These are phyloP conservation scores for Pleurotus giganteus DNA, from an alignment of 768 basidiomycete species.

Conservation along the genomic window DNA sequence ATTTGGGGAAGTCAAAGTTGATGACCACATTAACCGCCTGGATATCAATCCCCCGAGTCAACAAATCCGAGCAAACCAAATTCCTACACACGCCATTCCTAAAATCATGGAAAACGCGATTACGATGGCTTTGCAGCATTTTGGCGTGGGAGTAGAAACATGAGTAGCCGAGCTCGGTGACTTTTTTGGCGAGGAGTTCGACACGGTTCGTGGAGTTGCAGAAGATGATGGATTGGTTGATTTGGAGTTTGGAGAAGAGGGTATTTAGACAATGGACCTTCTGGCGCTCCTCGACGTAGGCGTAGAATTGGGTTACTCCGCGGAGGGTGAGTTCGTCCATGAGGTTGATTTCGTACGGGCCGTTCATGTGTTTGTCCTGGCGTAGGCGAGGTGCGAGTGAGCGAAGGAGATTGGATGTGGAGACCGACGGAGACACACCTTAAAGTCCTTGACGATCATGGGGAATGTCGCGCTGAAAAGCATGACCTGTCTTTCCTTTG, in stretches of 20 bases:
- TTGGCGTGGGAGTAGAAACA: conserved; percentile 99
- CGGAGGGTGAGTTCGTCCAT: conserved; percentile 99
- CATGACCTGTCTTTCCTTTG: conserved; percentile 91
- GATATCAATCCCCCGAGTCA: conserved; percentile 99
- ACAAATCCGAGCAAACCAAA: conserved; percentile 95
- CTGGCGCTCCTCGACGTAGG: conserved; percentile 98
- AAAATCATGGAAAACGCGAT: conserved; percentile 99
- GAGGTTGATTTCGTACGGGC: conserved; percentile 97
- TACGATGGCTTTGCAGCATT: conserved; percentile 98
- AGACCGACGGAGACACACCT: conserved; percentile 45
- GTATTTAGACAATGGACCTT: conserved; percentile 99
- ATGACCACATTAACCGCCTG: conserved; percentile 99
- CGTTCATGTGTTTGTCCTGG: conserved; percentile 94
- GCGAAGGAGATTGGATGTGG: conserved; percentile 11
- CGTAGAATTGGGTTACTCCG: conserved; percentile 99
- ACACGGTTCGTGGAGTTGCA: conserved; percentile 99
- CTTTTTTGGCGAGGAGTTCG: conserved; percentile 98
- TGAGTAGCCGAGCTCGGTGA: conserved; percentile 98
- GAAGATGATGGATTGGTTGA: conserved; percentile 99
- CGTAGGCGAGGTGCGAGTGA: conserved; percentile 8
- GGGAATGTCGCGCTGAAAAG: conserved; percentile 99
- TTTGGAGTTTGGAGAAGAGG: conserved; percentile 75
- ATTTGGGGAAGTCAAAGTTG: conserved; percentile 99
- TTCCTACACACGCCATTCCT: conserved; percentile 97
- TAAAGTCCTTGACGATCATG: conserved; percentile 98